phyloP scores from a whole-genome alignment of 208 protist genomes.

The Trypanosoma rangeli region DNA sequence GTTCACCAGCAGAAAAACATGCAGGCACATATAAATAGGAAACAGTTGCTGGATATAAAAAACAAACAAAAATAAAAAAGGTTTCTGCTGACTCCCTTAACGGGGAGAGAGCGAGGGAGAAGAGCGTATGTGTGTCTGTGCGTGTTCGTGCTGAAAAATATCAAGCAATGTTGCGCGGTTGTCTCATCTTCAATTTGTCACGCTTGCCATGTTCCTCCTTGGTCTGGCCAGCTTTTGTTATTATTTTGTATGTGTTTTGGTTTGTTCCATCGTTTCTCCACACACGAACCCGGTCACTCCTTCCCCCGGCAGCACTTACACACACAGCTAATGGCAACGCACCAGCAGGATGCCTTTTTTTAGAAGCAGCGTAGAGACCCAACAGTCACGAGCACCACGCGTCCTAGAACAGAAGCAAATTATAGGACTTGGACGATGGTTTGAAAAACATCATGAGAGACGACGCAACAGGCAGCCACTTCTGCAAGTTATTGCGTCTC shows the following conservation, averaged over 20 bases:
- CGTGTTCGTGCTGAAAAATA: background rate
- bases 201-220: constrained; percentile 4
- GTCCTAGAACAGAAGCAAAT: background rate
- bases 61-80: background rate
- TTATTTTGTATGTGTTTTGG: no score
- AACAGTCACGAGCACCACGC: background rate
- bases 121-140: constrained; percentile 2
- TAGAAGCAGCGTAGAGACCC: background rate
- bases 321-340: background rate
- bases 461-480: background rate
- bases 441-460: background rate
- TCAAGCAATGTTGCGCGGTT: background rate
- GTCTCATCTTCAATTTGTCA: background rate
- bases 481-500: constrained; percentile 1
- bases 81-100: no score
- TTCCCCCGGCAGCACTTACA: background rate
- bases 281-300: background rate
- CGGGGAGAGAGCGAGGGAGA: background rate
- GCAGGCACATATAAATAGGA: background rate
- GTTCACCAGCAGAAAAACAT: no score
- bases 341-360: background rate
- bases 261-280: constrained; percentile 6
- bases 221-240: background rate
- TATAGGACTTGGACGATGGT: background rate
- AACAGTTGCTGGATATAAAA: background rate